Base-by-base conservation (phyloP, 306 rosid species). In the Chamaecrista fasciculata region DNA sequence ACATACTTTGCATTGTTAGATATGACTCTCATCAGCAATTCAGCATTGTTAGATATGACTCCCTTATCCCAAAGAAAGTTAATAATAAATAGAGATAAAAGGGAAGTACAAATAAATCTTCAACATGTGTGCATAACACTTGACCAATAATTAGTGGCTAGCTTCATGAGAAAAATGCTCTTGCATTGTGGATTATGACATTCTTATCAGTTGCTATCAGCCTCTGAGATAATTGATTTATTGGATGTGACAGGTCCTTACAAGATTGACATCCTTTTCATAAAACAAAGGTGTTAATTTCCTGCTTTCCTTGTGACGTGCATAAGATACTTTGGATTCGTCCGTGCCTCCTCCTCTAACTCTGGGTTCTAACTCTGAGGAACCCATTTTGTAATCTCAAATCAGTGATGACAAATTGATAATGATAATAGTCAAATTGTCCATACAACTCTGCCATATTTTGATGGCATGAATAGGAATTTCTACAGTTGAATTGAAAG, bases 181-280 rank as follows among this genome's bases (percentile, higher is more conserved):
- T 72, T 12, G 46, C 16, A 36, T 36, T 59, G 47, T 59, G 8
- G 16, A 59, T 16, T 59, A 18, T 39, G 47, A 50, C 36, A 23
- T 64, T 66, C 50, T 48, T 21, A 47, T 55, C 24, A 3, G 25
- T 46, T 70, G 4, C 28, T n/a, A 47, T 63, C 83, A 81, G 18
- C 58, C 84, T 6, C 28, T 28, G 21, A 70, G 11, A 37, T 37
- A 37, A 37, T 44, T 28, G 20, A 50, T 73, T 79, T 53, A 65
- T 48, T 63, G 34, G 29, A 69, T 69, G 39, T 39, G 62, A 72
- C 67, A 78, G 71, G 70, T 50, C 5, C 29, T 12, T 0, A 14
- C 31, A 42, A 23, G 55, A 46, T 6, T 58, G 31, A 53, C 28
- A 29, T 5, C 52, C 52, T 1, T 39, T 14, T 10, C 46, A 24